Conservation (phyloP, 2,329 filamentous ascomycete genomes). For the Aspergillus luchuensis region DNA sequence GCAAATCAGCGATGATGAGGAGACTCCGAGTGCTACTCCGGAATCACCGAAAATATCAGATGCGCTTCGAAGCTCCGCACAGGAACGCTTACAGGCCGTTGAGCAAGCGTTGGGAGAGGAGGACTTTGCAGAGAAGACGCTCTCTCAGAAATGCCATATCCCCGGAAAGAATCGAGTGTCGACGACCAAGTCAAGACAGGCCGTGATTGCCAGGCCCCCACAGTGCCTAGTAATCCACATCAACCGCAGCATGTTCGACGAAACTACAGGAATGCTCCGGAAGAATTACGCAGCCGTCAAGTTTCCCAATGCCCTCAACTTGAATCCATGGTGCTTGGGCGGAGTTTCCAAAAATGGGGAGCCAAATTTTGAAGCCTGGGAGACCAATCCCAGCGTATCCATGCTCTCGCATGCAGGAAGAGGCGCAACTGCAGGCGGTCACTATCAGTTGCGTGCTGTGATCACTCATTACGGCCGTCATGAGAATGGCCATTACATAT, state of each 20-base stretch:
- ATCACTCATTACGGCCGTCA: constrained; percentile 89
- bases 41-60: constrained; percentile 32
- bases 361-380: constrained; percentile 65
- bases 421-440: constrained; percentile 47
- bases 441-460: constrained; percentile 79
- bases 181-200: constrained; percentile 86
- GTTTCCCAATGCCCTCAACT: constrained; percentile 73
- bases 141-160: constrained; percentile 66
- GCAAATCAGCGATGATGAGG: constrained; percentile 43
- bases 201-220: constrained; percentile 79
- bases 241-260: constrained; percentile 89
- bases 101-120: constrained; percentile 74
- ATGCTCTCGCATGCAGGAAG: constrained; percentile 69
- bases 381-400: constrained; percentile 66
- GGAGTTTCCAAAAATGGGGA: constrained; percentile 45
- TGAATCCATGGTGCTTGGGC: constrained; percentile 83
- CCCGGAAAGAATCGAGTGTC: constrained; percentile 67
- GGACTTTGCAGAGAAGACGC: constrained; percentile 71
- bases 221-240: constrained; percentile 81
- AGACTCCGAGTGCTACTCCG: constrained; percentile 18
- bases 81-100: constrained; percentile 64
- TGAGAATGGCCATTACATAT: constrained; percentile 95
- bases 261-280: constrained; percentile 72
- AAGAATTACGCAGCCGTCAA: constrained; percentile 81
- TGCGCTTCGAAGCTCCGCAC: constrained; percentile 46